Conservation (phyloP, 768 basidiomycete genomes). For the Boletus reticuloceps region DNA sequence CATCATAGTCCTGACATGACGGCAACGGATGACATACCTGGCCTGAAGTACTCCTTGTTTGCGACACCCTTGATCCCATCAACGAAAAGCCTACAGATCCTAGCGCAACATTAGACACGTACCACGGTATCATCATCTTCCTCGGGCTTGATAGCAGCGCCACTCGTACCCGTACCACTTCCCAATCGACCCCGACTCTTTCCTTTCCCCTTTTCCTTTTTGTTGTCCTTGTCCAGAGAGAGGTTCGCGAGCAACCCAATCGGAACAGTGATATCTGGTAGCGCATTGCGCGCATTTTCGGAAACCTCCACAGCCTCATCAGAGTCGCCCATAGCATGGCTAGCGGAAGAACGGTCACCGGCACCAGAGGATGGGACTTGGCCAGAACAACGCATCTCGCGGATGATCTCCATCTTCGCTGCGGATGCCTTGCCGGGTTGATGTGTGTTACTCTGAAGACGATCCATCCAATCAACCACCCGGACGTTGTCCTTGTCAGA, state of each 20-base stretch:
- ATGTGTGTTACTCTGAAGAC: conserved; percentile 58
- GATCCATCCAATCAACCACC: conserved; percentile 76
- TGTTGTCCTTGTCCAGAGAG: conserved; percentile 55
- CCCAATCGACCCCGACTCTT: conserved; percentile 36
- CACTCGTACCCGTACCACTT: conserved; percentile 5
- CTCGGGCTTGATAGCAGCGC: conserved; percentile 30
- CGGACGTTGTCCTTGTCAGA: conserved; percentile 66
- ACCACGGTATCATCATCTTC: conserved; percentile 65
- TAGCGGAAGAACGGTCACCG: neutral
- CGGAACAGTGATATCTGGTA: conserved; percentile 73
- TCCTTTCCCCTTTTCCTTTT: conserved; percentile 38
- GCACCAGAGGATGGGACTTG: neutral
- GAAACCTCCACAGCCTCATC: conserved; percentile 38
- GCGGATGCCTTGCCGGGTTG: conserved; percentile 41
- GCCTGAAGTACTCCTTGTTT: conserved; percentile 76
- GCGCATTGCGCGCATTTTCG: conserved; percentile 45
- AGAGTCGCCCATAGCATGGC: conserved; percentile 32
- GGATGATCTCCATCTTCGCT: conserved; percentile 26
- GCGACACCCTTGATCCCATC: conserved; percentile 61
- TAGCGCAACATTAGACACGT: conserved; percentile 17
- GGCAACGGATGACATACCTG: conserved; percentile 42
- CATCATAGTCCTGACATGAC: neutral
- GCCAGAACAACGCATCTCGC: conserved; percentile 32
- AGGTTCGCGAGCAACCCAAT: no score
- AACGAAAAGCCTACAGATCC: neutral